Evolutionary conservation across 2,329 filamentous ascomycete species (phyloP).

Genomic region (Cercospora sesami): DNA sequence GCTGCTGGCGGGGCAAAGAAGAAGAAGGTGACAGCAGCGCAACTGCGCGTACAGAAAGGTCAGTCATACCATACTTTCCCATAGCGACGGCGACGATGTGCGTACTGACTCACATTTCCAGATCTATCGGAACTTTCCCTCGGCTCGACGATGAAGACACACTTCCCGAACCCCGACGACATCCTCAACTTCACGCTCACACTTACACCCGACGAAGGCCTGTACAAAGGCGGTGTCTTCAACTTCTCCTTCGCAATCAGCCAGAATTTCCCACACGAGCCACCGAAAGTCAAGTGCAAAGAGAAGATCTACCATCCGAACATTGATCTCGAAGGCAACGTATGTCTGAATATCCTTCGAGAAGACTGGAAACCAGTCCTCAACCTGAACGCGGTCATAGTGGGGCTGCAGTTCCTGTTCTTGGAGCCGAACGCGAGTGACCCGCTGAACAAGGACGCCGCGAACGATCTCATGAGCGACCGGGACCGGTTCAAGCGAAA

Average conservation of each 20-base stretch:
- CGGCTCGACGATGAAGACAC: conserved; percentile 75
- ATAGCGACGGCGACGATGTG: background rate
- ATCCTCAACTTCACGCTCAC: conserved; percentile 81
- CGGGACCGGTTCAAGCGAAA: conserved; percentile 89
- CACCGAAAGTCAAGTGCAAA: conserved; percentile 93
- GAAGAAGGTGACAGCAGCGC: conserved; percentile 97
- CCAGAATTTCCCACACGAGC: conserved; percentile 94
- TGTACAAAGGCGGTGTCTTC: conserved; percentile 87
- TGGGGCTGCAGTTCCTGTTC: conserved; percentile 93
- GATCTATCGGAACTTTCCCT: conserved; percentile 80
- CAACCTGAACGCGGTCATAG: conserved; percentile 94
- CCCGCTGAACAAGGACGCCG: conserved; percentile 97
- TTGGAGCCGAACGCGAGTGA: conserved; percentile 96
- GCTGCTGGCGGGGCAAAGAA: conserved; percentile 76
- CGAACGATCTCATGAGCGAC: conserved; percentile 83
- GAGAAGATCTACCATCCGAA: conserved; percentile 99
- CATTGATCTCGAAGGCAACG: conserved; percentile 95
- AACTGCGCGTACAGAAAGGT: conserved; percentile 96
- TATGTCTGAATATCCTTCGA: conserved; percentile 93
- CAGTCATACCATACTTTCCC: conserved; percentile 22
- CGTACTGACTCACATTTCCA: conserved; percentile 39
- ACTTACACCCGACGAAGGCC: conserved; percentile 80
- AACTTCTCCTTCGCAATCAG: conserved; percentile 90
- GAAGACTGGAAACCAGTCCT: conserved; percentile 99
- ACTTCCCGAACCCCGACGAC: conserved; percentile 79